A percentile compares a stretch with the other conserved stretches of the same genome.
Conservation (phyloP, 2,329 filamentous ascomycete genomes). For the Fusarium gaditjirri region DNA sequence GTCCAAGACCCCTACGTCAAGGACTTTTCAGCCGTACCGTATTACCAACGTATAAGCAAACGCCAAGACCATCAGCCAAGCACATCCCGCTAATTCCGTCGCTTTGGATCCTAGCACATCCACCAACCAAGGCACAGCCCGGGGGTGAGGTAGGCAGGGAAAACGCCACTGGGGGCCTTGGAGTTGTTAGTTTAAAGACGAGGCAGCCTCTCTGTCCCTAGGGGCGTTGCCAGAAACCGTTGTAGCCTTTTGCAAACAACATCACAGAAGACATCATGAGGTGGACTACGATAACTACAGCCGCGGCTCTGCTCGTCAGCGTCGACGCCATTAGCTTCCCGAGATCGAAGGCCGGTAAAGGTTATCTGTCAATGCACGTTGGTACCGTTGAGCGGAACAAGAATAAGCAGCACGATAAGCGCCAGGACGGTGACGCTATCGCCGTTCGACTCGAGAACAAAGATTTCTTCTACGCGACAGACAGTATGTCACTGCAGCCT, state of each 20-base stretch:
- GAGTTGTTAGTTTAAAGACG: constrained; percentile 17
- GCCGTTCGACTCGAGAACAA: constrained; percentile 49
- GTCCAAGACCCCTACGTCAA: constrained; percentile 20
- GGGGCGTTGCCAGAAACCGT: neutral
- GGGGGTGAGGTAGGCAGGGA: constrained; percentile 1
- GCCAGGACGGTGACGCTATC: constrained; percentile 42
- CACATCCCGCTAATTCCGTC: constrained; percentile 6
- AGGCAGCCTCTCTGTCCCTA: neutral
- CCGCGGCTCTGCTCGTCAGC: constrained; percentile 24
- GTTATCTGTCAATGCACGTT: constrained; percentile 52
- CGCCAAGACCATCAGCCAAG: constrained; percentile 3
- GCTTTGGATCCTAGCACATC: constrained; percentile 1
- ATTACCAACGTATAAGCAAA: constrained; percentile 4
- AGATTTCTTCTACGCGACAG: constrained; percentile 53
- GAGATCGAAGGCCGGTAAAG: constrained; percentile 48
- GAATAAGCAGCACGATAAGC: constrained; percentile 36
- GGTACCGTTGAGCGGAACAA: constrained; percentile 45
- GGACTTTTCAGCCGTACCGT: constrained; percentile 24
- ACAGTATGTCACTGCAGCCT: constrained; percentile 47
- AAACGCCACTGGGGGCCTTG: constrained; percentile 16
- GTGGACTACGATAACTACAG: constrained; percentile 37
- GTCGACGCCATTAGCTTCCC: constrained; percentile 42
- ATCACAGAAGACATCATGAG: constrained; percentile 35
- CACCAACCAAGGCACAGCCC: constrained; percentile 6
- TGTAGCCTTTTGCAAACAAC: neutral